These are phyloP conservation scores for Fusarium ambrosium DNA, from an alignment of 2,329 filamentous ascomycete genomes.

Conservation along the genomic window DNA sequence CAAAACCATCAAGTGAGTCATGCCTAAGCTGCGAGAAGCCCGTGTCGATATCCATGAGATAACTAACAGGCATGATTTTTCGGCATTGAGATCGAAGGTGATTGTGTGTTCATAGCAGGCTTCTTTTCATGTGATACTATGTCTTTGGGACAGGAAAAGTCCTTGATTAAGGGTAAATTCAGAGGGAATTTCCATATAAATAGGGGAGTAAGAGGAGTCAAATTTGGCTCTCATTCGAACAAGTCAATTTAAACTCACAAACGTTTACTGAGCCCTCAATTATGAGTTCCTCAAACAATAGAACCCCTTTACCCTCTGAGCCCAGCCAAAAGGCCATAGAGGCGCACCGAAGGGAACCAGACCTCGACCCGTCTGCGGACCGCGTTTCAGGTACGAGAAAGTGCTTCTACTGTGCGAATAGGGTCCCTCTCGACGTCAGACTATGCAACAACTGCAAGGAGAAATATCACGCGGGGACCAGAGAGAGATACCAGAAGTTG, in stretches of 20 bases:
- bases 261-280: neutral
- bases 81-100: neutral
- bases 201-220: neutral
- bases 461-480: neutral
- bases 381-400: neutral
- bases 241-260: neutral
- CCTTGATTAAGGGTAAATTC: neutral
- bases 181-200: neutral
- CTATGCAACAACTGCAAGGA: neutral
- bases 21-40: neutral
- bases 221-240: neutral
- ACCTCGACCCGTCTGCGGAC: neutral
- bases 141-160: neutral
- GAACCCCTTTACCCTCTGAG: neutral
- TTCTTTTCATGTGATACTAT: neutral
- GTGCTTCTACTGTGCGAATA: neutral
- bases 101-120: neutral
- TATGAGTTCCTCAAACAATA: neutral
- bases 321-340: neutral
- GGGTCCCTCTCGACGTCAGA: neutral
- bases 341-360: neutral
- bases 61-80: too few species aligned
- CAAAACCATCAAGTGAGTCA: neutral
- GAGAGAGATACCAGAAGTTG: neutral
- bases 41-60: neutral